phyloP scores from a whole-genome alignment of 805 yeast genomes.

The Cyberlindnera amylophila region DNA sequence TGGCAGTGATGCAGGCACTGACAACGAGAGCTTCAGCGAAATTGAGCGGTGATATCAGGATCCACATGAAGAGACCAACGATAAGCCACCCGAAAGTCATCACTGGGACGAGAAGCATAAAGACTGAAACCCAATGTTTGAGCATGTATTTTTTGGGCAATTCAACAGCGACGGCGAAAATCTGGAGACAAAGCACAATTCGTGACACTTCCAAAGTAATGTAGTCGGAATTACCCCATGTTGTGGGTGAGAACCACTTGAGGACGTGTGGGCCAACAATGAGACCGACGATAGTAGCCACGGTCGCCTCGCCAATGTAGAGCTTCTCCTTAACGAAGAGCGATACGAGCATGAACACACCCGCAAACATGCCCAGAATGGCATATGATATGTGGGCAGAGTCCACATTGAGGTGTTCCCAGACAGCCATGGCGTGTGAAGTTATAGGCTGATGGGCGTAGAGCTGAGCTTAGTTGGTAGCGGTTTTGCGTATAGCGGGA shows the following conservation, averaged over 20 bases:
- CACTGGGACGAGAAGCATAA: conserved; percentile 72
- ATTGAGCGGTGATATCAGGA: conserved; percentile 64
- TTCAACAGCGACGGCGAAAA: conserved; percentile 93
- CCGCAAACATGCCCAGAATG: conserved; percentile 75
- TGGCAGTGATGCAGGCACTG: conserved; percentile 89
- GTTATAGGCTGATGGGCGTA: no score
- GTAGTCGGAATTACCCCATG: conserved; percentile 83
- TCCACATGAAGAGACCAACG: conserved; percentile 77
- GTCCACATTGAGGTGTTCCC: conserved; percentile 19
- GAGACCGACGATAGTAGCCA: conserved; percentile 80
- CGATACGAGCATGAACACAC: conserved; percentile 77
- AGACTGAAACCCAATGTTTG: conserved; percentile 75
- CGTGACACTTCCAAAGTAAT: conserved; percentile 82
- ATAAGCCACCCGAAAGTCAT: conserved; percentile 90
- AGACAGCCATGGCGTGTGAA: conserved; percentile 9
- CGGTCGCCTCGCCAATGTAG: conserved; percentile 88
- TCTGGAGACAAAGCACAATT: conserved; percentile 79
- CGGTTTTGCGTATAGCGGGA: no score
- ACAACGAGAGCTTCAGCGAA: conserved; percentile 71
- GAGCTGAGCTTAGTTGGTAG: no score
- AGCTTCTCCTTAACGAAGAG: conserved; percentile 77
- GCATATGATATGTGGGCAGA: conserved; percentile 82
- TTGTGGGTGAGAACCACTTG: conserved; percentile 75
- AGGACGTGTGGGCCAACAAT: conserved; percentile 85
- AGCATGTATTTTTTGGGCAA: conserved; percentile 86